phyloP scores from a whole-genome alignment of 23 red algal genomes.

The Chondrus crispus region DNA sequence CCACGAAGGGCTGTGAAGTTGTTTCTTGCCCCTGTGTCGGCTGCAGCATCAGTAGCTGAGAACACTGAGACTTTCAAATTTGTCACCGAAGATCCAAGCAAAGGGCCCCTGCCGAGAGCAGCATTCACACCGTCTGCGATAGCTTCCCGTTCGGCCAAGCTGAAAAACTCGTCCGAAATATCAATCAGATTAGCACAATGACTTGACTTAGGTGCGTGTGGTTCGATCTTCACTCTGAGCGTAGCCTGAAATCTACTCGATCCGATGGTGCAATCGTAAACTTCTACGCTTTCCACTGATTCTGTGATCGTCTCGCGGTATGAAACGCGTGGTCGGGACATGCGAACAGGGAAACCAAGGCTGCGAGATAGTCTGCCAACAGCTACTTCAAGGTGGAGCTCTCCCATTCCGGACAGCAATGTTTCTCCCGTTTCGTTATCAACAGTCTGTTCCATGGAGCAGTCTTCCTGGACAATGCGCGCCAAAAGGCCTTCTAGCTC shows the following conservation, averaged over 20 bases:
- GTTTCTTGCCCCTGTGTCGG: not conserved
- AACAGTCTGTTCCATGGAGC: constrained; percentile 41
- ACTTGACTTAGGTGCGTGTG: not conserved
- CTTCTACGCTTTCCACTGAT: constrained; percentile 4
- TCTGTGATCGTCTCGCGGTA: constrained; percentile 60
- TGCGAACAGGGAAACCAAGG: constrained; percentile 24
- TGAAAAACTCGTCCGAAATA: constrained; percentile 5
- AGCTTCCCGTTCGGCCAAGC: not conserved
- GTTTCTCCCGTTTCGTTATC: constrained; percentile 80
- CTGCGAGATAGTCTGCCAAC: constrained; percentile 49
- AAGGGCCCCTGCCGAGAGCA: constrained; percentile 64
- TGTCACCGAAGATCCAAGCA: constrained; percentile 44
- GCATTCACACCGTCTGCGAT: constrained; percentile 39
- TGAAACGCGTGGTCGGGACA: constrained; percentile 61
- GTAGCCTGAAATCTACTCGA: constrained; percentile 23
- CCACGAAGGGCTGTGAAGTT: constrained; percentile 45
- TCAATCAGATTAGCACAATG: constrained; percentile 26
- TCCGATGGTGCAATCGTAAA: constrained; percentile 57
- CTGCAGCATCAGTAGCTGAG: not conserved
- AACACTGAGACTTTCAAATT: constrained; percentile 34
- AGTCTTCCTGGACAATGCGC: constrained; percentile 69
- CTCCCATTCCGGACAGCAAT: constrained; percentile 84
- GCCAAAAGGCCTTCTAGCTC: constrained; percentile 58
- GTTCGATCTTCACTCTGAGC: constrained; percentile 29
- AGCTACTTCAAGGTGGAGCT: constrained; percentile 93